A percentile compares a stretch with the other conserved stretches of the same genome.
phyloP scores from a whole-genome alignment of 441 rosid genomes.

The Erysimum cheiri region DNA sequence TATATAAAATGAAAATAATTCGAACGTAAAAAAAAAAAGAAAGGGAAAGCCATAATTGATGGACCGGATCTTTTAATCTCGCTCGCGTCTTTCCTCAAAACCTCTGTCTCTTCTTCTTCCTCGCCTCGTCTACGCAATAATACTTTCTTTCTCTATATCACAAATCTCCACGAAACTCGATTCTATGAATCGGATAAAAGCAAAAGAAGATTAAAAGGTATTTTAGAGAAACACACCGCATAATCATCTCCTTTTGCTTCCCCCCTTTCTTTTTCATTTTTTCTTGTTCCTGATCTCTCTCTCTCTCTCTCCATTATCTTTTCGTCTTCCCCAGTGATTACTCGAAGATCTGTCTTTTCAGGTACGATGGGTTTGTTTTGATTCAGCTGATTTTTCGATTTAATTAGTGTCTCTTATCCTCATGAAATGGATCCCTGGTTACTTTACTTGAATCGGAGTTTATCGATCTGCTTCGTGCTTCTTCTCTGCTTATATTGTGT shows the following conservation, averaged over 20 bases:
- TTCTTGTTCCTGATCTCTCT: conserved; percentile 21
- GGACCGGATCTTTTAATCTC: conserved; percentile 23
- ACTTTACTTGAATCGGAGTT: conserved; percentile 13
- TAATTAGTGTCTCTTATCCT: neutral
- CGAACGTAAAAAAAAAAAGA: neutral
- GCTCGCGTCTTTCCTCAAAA: conserved; percentile 24
- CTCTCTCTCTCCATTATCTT: conserved; percentile 8
- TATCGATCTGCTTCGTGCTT: conserved; percentile 23
- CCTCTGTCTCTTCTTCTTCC: conserved; percentile 25
- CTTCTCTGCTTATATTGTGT: neutral
- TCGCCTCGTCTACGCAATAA: conserved; percentile 24
- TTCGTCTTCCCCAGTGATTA: neutral
- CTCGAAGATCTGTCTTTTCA: conserved; percentile 35
- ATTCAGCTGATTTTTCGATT: conserved; percentile 32
- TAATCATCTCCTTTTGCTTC: conserved; percentile 19
- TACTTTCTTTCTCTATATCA: neutral
- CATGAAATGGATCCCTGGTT: conserved; percentile 1
- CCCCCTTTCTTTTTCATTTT: neutral
- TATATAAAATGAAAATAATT: neutral
- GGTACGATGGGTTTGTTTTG: conserved; percentile 12
- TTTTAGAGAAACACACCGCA: conserved; percentile 30
- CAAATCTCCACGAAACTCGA: conserved; percentile 25
- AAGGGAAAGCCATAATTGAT: conserved; percentile 14
- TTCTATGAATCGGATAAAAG: conserved; percentile 16
- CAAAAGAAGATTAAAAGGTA: conserved; percentile 4